Evolutionary conservation across 345 rosid genomes (phyloP).

Genomic region (Aquilaria malaccensis): DNA sequence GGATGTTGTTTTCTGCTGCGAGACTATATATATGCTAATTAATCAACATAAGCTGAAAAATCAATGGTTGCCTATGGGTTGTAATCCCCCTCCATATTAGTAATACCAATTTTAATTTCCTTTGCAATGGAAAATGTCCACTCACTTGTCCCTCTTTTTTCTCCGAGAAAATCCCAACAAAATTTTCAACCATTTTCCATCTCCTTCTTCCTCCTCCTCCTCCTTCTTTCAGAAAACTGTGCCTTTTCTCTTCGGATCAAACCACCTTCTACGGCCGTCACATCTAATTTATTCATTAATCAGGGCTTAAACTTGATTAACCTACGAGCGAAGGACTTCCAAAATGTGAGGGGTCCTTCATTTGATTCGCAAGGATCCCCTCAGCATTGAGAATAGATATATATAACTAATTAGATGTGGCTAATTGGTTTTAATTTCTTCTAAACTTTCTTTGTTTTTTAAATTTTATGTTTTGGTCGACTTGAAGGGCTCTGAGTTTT

Average conservation of each 20-base stretch:
- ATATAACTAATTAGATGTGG: too few species aligned
- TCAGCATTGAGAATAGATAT: too few species aligned
- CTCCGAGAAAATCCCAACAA: conserved; percentile 3
- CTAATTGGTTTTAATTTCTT: neutral
- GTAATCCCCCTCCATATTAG: too few species aligned
- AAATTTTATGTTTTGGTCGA: too few species aligned
- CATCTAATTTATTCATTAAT: neutral
- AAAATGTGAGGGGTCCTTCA: conserved; percentile 20
- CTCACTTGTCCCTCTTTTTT: conserved; percentile 13
- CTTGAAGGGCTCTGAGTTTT: too few species aligned
- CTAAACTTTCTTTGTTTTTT: neutral
- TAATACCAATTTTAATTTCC: too few species aligned
- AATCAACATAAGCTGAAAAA: too few species aligned
- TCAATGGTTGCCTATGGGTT: too few species aligned
- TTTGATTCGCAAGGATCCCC: conserved; percentile 19
- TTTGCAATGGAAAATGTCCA: conserved; percentile 5
- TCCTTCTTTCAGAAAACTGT: neutral
- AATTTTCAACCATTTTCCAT: neutral
- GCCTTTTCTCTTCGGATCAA: neutral
- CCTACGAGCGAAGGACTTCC: neutral
- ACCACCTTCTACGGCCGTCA: too few species aligned
- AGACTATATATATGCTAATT: too few species aligned
- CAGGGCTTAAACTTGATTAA: neutral
- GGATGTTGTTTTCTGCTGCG: too few species aligned
- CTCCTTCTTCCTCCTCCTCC: conserved; percentile 5